Conservation (phyloP, 805 yeast genomes). For the Saccharomycopsis schoenii region DNA sequence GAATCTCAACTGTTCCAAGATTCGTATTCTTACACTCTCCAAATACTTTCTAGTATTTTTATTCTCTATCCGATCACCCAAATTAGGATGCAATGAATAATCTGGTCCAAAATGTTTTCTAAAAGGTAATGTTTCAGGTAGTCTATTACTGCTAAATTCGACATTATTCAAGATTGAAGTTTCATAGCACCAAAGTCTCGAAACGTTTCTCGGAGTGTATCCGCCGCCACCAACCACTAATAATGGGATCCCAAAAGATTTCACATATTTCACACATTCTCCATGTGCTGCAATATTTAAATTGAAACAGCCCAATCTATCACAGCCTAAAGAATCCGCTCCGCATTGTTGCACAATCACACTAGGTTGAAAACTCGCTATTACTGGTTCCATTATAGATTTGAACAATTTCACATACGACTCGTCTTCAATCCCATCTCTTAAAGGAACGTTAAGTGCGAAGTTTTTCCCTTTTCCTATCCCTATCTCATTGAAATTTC, state of each 20-base stretch:
- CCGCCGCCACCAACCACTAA: slow-evolving; percentile 97
- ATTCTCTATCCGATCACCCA: slow-evolving; percentile 76
- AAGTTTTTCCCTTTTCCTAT: slow-evolving; percentile 82
- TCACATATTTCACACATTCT: slow-evolving; percentile 84
- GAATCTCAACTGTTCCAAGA: slow-evolving; percentile 71
- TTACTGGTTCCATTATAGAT: slow-evolving; percentile 82
- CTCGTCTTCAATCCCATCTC: slow-evolving; percentile 94
- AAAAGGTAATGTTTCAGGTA: slow-evolving; percentile 67
- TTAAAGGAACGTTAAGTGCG: slow-evolving; percentile 82
- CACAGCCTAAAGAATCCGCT: slow-evolving; percentile 91
- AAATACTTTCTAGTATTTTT: slow-evolving; percentile 75
- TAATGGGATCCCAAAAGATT: slow-evolving; percentile 83
- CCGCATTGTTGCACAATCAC: slow-evolving; percentile 96
- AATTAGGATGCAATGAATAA: slow-evolving; percentile 72
- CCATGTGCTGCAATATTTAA: slow-evolving; percentile 89
- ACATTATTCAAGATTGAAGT: slow-evolving; percentile 70
- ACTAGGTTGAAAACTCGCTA: slow-evolving; percentile 85
- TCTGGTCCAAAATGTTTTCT: slow-evolving; percentile 86
- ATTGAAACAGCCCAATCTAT: slow-evolving; percentile 89
- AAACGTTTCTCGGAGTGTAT: slow-evolving; percentile 91
- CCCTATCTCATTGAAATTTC: slow-evolving; percentile 83
- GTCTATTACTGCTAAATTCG: slow-evolving; percentile 38
- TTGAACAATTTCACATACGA: slow-evolving; percentile 68
- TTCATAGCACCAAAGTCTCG: slow-evolving; percentile 92
- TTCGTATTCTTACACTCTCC: slow-evolving; percentile 65